These are phyloP conservation scores for Toxoplasma gondii DNA, from an alignment of 169 alveolate species.

Conservation along the genomic window DNA sequence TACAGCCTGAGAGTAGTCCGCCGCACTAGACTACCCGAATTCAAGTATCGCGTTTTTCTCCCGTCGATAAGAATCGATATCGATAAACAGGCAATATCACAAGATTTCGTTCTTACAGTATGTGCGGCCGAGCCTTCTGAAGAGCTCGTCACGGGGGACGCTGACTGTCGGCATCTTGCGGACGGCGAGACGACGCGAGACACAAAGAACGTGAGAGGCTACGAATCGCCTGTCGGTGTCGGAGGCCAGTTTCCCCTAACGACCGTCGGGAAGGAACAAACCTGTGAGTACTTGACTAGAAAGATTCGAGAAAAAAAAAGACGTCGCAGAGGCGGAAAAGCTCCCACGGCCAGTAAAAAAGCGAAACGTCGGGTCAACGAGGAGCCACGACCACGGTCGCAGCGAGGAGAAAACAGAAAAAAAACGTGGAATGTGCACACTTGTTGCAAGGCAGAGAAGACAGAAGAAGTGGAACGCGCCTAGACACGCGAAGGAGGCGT, in stretches of 20 bases:
- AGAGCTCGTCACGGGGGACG: conserved; percentile 36
- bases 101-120: background rate
- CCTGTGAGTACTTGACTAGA: no score
- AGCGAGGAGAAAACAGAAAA: background rate
- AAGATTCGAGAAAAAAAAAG: no score
- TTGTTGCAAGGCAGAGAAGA: background rate
- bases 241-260: no score
- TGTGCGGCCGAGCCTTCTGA: conserved; percentile 2
- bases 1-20: background rate
- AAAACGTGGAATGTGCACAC: background rate
- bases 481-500: no score
- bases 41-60: background rate
- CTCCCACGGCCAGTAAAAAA: background rate
- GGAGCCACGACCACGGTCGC: background rate
- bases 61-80: background rate
- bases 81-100: background rate
- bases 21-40: no score
- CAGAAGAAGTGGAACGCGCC: no score
- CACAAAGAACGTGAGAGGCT: background rate
- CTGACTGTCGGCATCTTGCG: conserved; percentile 34
- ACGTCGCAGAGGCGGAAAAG: no score
- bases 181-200: background rate
- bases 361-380: background rate
- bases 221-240: no score
- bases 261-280: no score